These are phyloP conservation scores for Aspergillus thermomutatus DNA, from an alignment of 2,329 filamentous ascomycete species.

Conservation along the genomic window DNA sequence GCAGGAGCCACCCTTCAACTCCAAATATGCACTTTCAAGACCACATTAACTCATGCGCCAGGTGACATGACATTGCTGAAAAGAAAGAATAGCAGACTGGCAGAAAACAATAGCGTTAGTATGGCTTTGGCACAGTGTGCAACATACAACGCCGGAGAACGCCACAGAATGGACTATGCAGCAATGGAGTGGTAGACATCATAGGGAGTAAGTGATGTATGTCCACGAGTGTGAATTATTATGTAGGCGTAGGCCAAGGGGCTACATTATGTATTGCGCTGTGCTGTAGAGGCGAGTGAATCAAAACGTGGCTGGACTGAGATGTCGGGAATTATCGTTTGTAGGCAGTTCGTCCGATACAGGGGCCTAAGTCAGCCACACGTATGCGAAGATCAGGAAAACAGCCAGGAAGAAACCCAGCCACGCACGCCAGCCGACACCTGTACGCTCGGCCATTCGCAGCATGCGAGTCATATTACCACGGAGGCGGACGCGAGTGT, in stretches of 20 bases:
- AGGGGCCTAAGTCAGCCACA: conserved; percentile 72
- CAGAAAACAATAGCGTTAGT: background rate
- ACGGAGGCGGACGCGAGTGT: conserved; percentile 71
- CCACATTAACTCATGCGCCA: background rate
- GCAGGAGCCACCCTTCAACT: background rate
- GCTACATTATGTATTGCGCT: background rate
- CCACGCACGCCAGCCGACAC: conserved; percentile 96
- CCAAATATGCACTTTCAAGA: background rate
- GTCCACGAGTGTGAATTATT: background rate
- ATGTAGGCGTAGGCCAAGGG: background rate
- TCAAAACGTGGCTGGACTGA: background rate
- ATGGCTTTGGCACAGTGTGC: background rate
- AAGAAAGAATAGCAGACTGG: background rate
- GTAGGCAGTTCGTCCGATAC: background rate
- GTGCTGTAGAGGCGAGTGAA: background rate
- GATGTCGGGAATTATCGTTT: background rate
- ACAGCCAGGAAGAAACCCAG: conserved; percentile 82
- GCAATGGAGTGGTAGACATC: background rate
- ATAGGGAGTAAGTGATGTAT: background rate
- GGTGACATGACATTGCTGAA: background rate
- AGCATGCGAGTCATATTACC: conserved; percentile 98
- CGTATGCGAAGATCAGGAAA: conserved; percentile 79
- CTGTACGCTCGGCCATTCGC: conserved; percentile 88
- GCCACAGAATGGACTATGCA: background rate
- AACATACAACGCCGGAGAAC: background rate